phyloP scores from a whole-genome alignment of 1,284 basidiomycete genomes.

The Trichosporon asahii region DNA sequence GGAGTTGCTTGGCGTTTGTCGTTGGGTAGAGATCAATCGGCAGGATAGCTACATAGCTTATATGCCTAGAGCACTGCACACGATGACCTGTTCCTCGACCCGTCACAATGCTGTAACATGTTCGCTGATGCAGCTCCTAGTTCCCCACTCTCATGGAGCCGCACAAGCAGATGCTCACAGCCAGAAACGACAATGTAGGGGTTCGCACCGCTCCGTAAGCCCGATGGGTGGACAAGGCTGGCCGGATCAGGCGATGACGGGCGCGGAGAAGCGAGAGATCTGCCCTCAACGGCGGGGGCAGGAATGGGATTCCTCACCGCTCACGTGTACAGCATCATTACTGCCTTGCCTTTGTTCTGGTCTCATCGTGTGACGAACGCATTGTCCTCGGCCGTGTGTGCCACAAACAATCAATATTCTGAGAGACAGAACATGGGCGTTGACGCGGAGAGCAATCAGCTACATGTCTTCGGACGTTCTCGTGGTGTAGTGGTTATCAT shows the following conservation, averaged over 20 bases:
- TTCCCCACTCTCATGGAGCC: neutral
- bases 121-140: neutral
- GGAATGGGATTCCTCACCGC: neutral
- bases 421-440: neutral
- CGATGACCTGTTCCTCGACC: neutral
- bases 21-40: neutral
- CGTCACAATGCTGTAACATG: neutral
- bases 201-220: neutral
- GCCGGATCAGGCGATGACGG: neutral
- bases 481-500: slow-evolving; percentile 9
- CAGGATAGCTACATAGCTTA: neutral
- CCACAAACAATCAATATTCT: neutral
- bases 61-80: neutral
- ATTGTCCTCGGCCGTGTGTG: neutral
- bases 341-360: neutral
- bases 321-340: slow-evolving; percentile 3
- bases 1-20: neutral
- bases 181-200: neutral
- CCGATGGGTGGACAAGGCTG: neutral
- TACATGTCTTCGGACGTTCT: slow-evolving; percentile 1
- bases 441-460: neutral
- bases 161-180: neutral
- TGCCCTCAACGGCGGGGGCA: neutral
- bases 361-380: neutral
- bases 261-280: neutral